Evolutionary conservation across 2,329 filamentous ascomycete genomes (phyloP).

Genomic region (Trichoderma polysporum): DNA sequence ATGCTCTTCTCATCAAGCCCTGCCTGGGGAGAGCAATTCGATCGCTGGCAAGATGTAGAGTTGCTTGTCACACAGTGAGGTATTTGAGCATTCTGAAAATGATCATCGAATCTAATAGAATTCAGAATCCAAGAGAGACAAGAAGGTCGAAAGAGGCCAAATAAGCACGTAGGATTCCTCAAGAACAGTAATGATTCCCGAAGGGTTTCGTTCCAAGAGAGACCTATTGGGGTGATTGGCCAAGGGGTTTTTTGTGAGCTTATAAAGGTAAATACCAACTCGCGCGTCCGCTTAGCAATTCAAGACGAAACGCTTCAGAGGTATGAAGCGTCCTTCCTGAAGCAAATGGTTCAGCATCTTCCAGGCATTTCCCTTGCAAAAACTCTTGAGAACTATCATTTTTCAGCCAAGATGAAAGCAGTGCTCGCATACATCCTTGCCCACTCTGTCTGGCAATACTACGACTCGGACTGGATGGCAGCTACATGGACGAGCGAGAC

Average conservation of each 20-base stretch:
- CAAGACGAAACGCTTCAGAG: conserved; percentile 4
- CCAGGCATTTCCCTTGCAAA: conserved; percentile 17
- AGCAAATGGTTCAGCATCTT: not conserved
- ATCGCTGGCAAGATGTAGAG: conserved; percentile 4
- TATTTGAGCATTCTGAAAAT: not conserved
- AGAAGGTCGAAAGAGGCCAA: not conserved
- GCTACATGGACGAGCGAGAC: conserved; percentile 17
- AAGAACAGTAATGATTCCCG: not conserved
- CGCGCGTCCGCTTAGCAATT: not conserved
- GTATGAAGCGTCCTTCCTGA: not conserved
- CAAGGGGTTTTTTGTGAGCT: not conserved
- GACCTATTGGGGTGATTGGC: not conserved
- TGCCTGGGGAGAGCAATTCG: not conserved
- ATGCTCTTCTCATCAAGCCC: not conserved
- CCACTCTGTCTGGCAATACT: conserved; percentile 22
- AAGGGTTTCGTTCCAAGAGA: not conserved
- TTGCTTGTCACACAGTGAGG: not conserved
- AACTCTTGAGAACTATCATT: not conserved
- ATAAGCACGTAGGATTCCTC: not conserved
- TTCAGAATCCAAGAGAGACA: not conserved
- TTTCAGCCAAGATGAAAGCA: not conserved
- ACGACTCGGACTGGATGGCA: conserved; percentile 23
- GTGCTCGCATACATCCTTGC: conserved; percentile 20
- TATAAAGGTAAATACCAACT: not conserved
- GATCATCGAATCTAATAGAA: not conserved